Evolutionary conservation across 1,284 basidiomycete genomes (phyloP).

Genomic region (Pseudozyma hubeiensis): DNA sequence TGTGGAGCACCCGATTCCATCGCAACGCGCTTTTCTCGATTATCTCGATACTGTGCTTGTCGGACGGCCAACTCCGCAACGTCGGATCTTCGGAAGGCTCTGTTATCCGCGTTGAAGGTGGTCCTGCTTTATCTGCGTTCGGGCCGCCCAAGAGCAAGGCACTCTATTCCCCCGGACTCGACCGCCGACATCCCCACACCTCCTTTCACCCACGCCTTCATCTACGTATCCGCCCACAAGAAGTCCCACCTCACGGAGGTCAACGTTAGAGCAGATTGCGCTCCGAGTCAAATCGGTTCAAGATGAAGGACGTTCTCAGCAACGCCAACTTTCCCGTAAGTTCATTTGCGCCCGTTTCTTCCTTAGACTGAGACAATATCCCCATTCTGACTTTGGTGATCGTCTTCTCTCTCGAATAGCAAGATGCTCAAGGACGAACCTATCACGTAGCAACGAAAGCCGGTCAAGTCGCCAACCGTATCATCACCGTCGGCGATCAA

Average conservation of each 20-base stretch:
- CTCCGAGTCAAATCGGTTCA: conserved; percentile 1
- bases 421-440: conserved; percentile 51
- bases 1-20: conserved; percentile 15
- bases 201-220: no score
- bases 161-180: neutral
- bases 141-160: neutral
- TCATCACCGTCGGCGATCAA: conserved; percentile 81
- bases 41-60: neutral
- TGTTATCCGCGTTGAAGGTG: neutral
- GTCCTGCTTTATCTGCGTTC: neutral
- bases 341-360: neutral
- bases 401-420: conserved; percentile 6
- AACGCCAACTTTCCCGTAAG: conserved; percentile 61
- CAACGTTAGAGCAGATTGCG: neutral
- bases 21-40: neutral
- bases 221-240: no score
- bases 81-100: conserved; percentile 37
- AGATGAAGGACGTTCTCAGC: conserved; percentile 57
- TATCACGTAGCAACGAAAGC: conserved; percentile 55
- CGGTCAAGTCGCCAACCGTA: conserved; percentile 78
- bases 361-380: no score
- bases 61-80: conserved; percentile 34
- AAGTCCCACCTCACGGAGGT: no score
- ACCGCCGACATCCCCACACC: no score
- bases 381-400: neutral